Conservation (phyloP, 768 basidiomycete genomes). For the Lactifluus volemus region DNA sequence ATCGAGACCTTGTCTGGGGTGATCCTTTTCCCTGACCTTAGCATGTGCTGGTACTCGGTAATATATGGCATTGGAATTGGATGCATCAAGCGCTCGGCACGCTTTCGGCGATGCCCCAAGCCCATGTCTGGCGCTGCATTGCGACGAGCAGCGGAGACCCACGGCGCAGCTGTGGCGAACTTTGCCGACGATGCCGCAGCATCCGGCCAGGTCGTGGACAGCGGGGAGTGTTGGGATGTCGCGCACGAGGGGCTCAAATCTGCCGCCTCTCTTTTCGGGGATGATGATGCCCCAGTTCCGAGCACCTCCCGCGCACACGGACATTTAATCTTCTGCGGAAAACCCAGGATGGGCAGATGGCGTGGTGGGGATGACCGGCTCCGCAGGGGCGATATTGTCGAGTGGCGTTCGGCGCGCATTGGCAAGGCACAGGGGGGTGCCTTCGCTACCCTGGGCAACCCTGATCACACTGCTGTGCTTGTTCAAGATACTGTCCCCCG, state of each 20-base stretch:
- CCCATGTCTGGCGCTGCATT: conserved; percentile 30
- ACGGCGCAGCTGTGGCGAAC: conserved; percentile 40
- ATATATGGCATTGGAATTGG: conserved; percentile 29
- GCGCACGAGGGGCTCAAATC: conserved; percentile 41
- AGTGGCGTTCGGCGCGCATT: conserved; percentile 36
- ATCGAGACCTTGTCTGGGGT: conserved; percentile 31
- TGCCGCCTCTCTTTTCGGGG: conserved; percentile 32
- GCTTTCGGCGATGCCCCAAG: conserved; percentile 33
- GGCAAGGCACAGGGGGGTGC: conserved; percentile 8
- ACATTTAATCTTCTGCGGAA: conserved; percentile 40
- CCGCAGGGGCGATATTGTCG: conserved; percentile 46
- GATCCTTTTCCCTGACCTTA: conserved; percentile 41
- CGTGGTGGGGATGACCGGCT: conserved; percentile 43
- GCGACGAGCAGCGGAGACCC: conserved; percentile 36
- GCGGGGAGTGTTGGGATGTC: conserved; percentile 52
- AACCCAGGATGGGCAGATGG: conserved; percentile 37
- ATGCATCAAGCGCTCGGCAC: conserved; percentile 28
- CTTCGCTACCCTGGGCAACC: conserved; percentile 35
- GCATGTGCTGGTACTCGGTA: conserved; percentile 40
- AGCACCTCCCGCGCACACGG: conserved; percentile 46
- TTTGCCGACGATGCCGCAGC: conserved; percentile 40
- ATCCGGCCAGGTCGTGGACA: conserved; percentile 36
- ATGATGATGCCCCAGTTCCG: conserved; percentile 39
- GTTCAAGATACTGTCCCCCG: conserved; percentile 31
- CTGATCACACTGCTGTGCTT: conserved; percentile 49